Conservation (phyloP, 1,284 basidiomycete genomes). For the Apiotrichum akiyoshidainum region DNA sequence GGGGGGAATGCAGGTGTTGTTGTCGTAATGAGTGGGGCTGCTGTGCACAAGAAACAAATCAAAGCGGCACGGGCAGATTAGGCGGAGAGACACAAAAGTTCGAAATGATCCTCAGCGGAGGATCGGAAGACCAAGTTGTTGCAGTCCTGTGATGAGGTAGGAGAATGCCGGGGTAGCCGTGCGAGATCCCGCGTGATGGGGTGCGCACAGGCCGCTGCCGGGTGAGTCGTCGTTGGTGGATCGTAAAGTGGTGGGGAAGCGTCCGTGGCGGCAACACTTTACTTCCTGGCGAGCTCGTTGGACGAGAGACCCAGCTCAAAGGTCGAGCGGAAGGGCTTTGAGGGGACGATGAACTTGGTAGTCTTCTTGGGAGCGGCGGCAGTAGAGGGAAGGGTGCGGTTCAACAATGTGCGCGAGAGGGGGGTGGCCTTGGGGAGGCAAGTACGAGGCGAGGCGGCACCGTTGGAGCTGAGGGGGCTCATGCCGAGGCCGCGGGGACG, state of each 20-base stretch:
- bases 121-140: neutral
- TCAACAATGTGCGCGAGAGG: slow-evolving; percentile 39
- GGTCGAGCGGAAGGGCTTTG: slow-evolving; percentile 43
- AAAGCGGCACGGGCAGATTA: neutral
- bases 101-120: neutral
- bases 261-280: neutral
- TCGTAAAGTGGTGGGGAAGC: too few species aligned
- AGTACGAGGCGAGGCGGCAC: neutral
- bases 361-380: slow-evolving; percentile 22
- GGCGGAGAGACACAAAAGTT: neutral
- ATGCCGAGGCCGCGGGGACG: slow-evolving; percentile 18
- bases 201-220: too few species aligned
- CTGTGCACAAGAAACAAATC: neutral
- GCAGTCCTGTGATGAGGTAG: too few species aligned
- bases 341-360: slow-evolving; percentile 45
- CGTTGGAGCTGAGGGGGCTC: slow-evolving; percentile 17
- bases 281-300: slow-evolving; percentile 34
- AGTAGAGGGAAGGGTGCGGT: slow-evolving; percentile 24
- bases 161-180: too few species aligned
- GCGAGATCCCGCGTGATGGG: too few species aligned
- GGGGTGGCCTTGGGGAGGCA: slow-evolving; percentile 40
- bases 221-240: too few species aligned
- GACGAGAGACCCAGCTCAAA: slow-evolving; percentile 43
- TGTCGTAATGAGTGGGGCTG: neutral
- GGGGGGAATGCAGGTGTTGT: neutral